Base-by-base conservation (phyloP, 176 grass and related monocot genomes). In the barley (Hordeum vulgare) region DNA sequence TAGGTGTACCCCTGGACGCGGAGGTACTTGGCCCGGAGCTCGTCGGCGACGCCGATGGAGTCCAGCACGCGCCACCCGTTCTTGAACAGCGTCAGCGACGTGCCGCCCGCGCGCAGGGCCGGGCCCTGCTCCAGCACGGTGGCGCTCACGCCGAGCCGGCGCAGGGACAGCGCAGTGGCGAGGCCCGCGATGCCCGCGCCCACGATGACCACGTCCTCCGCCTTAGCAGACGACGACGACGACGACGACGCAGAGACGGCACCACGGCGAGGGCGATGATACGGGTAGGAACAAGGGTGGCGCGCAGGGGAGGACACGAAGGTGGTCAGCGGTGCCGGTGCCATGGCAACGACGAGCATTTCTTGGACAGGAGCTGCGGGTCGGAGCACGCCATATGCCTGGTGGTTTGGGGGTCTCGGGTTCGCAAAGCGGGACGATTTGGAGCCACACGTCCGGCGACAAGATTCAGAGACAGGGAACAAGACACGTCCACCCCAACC, bases 11-110 rank as follows among this genome's bases (percentile, higher is more conserved):
- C 92, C 65, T 98, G 89, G 84, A 98, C 79, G 66, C 87, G 85
- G 11, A 98, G 80, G 79, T 91, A 91, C 83, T 90, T 87, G 65
- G 65, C 18, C 44, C 95, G 87, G 82, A 98, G 95, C 29, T 98
- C 95, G 82, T 95, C 95, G 17, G 78, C 95, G n/a, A 91, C 95
- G 57, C 90, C 95, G 53, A 95, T 68, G 61, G 88, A 61, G 86
- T 98, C 90, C 65, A 98, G 89, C 23, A 91, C 92, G 87, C 92
- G 87, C 95, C 95, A 95, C 37, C 92, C 95, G 78, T 95, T 98
- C 84, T 91, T 98, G 85, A 90, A 95, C 40, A 98, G 86, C 84
- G 95, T 95, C 71, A 98, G 86, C 61, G 95, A 98, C 67, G 92
- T 95, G 68, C 95, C 95, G 13, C 92, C 95, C 3, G 90, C 75